Evolutionary conservation across 352 stramenopile species (phyloP), one percentile per base, ranked within the genome.

Genomic region (Pythium dissotocum): DNA sequence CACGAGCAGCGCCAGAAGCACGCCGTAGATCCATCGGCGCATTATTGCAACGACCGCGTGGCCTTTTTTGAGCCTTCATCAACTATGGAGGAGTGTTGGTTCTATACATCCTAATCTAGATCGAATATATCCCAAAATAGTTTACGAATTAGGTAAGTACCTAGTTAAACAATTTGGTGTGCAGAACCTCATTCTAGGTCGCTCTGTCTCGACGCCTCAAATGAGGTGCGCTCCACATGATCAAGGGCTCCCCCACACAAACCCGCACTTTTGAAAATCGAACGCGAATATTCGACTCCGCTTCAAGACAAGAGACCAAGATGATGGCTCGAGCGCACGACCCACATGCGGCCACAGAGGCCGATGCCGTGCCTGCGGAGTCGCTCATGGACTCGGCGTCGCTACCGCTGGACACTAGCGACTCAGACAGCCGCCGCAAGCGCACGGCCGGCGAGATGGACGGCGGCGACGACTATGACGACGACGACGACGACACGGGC

Each of bases 401-500:
- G 16, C 72, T 78, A 24, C 75, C 80, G 59, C 79, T 83, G 35
- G 80, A 80, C 55, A 79, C 72, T 13, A 71, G 74, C 30, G 55
- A 67, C 28, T 74, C 62, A 21, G 57, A 61, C 42, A 52, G 58
- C 24, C 72, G 61, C 53, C 76, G 76, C 61, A 88, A 87, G 70
- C 77, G 75, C 49, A 33, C 38, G 18, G 48, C 60, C 30, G 52
- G 32, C 57, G 77, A 73, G 56, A 64, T 76, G 28, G 75, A 82
- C 40, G 77, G 58, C 4, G 64, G 54, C 2, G 76, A 78, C 14
- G 76, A 78, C 51, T 70, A 82, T 30, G 74, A 78, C 32, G 68
- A 83, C 1, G 76, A 88, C 28, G 80, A 88, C 60, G 77, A 88
- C 8, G 67, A 68, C 51, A 68, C 65, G 32, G 59, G 53, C 36